Evolutionary conservation across 1,284 basidiomycete genomes (phyloP), one percentile per base, ranked within the genome.

Genomic region (Malassezia furfur): DNA sequence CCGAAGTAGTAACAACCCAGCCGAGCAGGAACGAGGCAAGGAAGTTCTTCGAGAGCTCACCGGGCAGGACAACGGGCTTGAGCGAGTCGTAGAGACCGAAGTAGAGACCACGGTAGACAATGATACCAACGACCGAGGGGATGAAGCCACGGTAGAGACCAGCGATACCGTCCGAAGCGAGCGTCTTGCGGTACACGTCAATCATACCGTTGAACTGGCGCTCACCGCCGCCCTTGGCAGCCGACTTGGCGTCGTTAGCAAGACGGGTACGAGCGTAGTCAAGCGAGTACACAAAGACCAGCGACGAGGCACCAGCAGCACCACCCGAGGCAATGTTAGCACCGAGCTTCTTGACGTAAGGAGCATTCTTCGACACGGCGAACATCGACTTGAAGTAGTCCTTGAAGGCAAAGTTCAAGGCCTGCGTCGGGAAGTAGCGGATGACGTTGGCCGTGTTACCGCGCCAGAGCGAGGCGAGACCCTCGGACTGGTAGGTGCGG

Each of bases 221-320:
- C 51, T 72, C 72, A 62, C 72, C 72, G 60, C 72, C 72, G 39
- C 72, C 72, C 72, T 74, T 74, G 57, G 67, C 63, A 35, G 67
- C 60, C 34, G 72, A 72, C 67, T 74, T 74, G 64, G 72, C 69
- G 59, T 74, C 72, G 72, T 74, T 74, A 59, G 72, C 72, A 48
- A 74, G 70, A 72, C 72, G 72, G 63, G 72, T 74, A 73, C 72
- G 72, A 68, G 72, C 72, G 69, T 73, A 74, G 68, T 74, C 72
- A 49, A 74, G 70, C 47, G 72, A 74, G 72, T 74, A 74, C 54
- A 74, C 72, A 66, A 74, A 74, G 57, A 74, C 63, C 54, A 74
- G 69, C 56, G 72, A 74, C 41, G 72, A 72, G 57, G 72, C 72
- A 72, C 72, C 72, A 50, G 72, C 72, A 52, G 70, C 72, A 72